These are phyloP conservation scores for Floccularia luteovirens DNA, from an alignment of 768 basidiomycete species.

Conservation along the genomic window DNA sequence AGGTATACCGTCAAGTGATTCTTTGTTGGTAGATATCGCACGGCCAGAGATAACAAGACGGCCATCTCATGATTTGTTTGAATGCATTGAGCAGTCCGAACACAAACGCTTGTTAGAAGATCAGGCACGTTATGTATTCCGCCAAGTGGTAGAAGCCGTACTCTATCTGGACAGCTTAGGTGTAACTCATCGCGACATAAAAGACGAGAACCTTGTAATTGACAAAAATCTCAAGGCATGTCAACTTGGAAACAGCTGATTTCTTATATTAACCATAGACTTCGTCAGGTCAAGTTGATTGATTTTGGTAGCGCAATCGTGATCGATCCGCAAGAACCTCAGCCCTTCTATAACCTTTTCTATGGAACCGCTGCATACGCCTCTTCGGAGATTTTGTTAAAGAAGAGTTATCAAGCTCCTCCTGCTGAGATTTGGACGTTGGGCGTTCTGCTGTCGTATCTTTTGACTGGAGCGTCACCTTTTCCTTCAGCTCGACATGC, in stretches of 20 bases:
- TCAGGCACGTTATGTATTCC: conserved; percentile 77
- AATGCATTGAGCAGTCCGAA: conserved; percentile 86
- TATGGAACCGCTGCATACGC: conserved; percentile 96
- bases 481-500: conserved; percentile 85
- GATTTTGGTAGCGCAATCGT: conserved; percentile 91
- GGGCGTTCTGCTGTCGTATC: conserved; percentile 89
- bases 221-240: conserved; percentile 64
- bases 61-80: conserved; percentile 88
- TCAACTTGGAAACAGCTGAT: background rate
- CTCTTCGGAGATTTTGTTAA: conserved; percentile 86
- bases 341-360: conserved; percentile 70
- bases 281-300: conserved; percentile 77
- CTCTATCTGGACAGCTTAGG: conserved; percentile 74
- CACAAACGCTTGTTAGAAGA: conserved; percentile 73
- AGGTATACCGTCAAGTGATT: background rate
- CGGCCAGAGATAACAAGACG: conserved; percentile 48
- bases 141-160: conserved; percentile 83
- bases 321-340: conserved; percentile 52
- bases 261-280: background rate
- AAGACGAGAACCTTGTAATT: conserved; percentile 91
- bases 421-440: conserved; percentile 97
- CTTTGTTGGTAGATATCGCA: background rate
- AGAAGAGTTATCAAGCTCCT: conserved; percentile 83
- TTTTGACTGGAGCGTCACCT: conserved; percentile 88
- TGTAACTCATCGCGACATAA: conserved; percentile 92